These are phyloP conservation scores for Voacanga thouarsii DNA, from an alignment of 257 asterid species.

Conservation along the genomic window DNA sequence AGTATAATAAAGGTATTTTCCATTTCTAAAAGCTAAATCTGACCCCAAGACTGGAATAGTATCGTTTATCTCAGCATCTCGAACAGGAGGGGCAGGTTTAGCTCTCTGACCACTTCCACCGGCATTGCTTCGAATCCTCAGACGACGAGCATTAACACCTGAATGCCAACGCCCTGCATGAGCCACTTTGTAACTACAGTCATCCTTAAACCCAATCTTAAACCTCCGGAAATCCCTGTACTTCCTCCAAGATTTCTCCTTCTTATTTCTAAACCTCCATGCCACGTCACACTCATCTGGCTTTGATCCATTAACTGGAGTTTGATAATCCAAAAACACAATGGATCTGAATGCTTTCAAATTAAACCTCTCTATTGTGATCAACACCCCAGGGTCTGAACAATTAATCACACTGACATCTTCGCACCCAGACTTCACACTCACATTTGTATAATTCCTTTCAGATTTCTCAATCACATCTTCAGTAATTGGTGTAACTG, in stretches of 20 bases:
- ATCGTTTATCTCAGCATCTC: slow-evolving; percentile 86
- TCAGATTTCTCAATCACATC: slow-evolving; percentile 61
- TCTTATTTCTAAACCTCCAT: slow-evolving; percentile 88
- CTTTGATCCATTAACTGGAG: slow-evolving; percentile 76
- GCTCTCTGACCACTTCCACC: slow-evolving; percentile 31
- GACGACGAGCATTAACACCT: slow-evolving; percentile 83
- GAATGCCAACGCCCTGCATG: slow-evolving; percentile 89
- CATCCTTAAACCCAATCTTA: slow-evolving; percentile 61
- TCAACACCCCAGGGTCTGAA: slow-evolving; percentile 69
- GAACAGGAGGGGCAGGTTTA: slow-evolving; percentile 38
- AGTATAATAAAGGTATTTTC: slow-evolving; percentile 83
- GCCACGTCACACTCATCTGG: slow-evolving; percentile 87
- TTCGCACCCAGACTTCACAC: slow-evolving; percentile 60
- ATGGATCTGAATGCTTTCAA: slow-evolving; percentile 67
- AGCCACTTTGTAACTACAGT: slow-evolving; percentile 63
- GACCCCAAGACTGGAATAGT: slow-evolving; percentile 71
- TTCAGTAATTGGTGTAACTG: slow-evolving; percentile 48
- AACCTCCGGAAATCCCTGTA: slow-evolving; percentile 94
- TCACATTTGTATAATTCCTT: slow-evolving; percentile 33
- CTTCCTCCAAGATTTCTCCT: slow-evolving; percentile 92
- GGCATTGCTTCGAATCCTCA: slow-evolving; percentile 32
- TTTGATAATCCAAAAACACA: slow-evolving; percentile 62
- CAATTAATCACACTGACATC: slow-evolving; percentile 61
- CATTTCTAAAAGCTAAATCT: slow-evolving; percentile 65
- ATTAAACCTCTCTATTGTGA: slow-evolving; percentile 72